Evolutionary conservation across 139 green algal species (phyloP), one percentile per base, ranked within the genome.

Genomic region (Chlorella sp.): DNA sequence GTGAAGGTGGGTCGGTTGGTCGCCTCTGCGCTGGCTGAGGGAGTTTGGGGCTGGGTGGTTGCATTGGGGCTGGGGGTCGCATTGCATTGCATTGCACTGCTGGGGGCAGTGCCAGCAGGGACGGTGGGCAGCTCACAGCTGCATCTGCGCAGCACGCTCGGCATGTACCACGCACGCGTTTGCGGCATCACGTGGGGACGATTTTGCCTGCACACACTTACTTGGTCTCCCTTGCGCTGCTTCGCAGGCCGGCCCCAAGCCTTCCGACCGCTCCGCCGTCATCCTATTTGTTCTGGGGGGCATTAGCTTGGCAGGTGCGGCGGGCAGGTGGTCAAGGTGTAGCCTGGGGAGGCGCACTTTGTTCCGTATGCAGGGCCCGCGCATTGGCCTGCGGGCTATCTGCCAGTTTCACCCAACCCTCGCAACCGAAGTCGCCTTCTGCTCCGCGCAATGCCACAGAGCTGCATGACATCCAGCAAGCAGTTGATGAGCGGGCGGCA

Each of bases 201-300:
- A 7, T 54, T 7, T 54, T 54, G 46, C 46, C 46, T 54, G 11
- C 46, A 54, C 8, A 11, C 46, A 54, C 7, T 7, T 11, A 54
- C 8, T 11, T 54, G 46, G 46, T 11, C 46, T 11, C 51, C 51
- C 14, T 60, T 60, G 9, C 14, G 16, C 51, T 60, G 51, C 51
- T 60, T 11, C 51, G 69, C 85, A 91, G 44, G 82, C 80, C 36
- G 73, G 81, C n/a, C 75, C 86, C n/a, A 84, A 87, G 48, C 86
- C 87, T 28, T 73, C 44, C 6, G 90, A 95, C 34, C 90, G 85
- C 72, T 51, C 60, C 30, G 73, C 80, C 4, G 81, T 95, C 32
- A 48, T 95, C 28, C 36, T 95, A 34, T 95, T 95, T 88, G 90
- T 95, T 38, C 84, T 95, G 77, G 93, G 93, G 4, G 93, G 93